Conservation (phyloP, 2,329 filamentous ascomycete species). For the Curvularia lunata region DNA sequence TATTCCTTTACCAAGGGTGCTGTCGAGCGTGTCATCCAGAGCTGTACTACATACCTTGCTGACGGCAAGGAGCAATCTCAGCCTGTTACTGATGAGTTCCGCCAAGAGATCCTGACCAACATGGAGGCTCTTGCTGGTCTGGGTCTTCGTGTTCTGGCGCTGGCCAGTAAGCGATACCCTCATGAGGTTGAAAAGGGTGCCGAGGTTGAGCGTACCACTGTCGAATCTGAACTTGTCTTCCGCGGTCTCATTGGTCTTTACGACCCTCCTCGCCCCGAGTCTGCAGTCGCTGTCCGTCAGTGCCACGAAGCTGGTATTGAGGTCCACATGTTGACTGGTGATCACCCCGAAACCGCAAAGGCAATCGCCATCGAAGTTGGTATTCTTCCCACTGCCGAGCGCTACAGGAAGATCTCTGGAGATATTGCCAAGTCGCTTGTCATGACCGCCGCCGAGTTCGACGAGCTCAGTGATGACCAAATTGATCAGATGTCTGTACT, state of each 20-base stretch:
- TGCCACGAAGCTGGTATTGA: constrained; percentile 47
- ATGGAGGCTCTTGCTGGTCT: constrained; percentile 71
- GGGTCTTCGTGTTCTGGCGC: constrained; percentile 71
- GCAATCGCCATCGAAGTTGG: constrained; percentile 55
- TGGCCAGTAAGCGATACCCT: constrained; percentile 60
- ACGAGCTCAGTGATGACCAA: constrained; percentile 51
- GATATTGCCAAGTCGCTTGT: constrained; percentile 41
- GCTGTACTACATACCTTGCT: constrained; percentile 56
- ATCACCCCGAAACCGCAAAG: constrained; percentile 54
- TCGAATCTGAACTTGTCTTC: constrained; percentile 73
- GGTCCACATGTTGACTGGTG: constrained; percentile 57
- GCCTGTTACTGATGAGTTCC: constrained; percentile 59
- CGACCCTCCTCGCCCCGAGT: constrained; percentile 82
- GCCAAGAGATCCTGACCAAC: constrained; percentile 65
- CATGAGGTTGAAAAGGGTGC: constrained; percentile 40
- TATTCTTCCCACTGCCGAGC: constrained; percentile 47
- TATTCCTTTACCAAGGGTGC: constrained; percentile 69
- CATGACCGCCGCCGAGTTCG: constrained; percentile 50
- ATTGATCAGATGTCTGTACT: constrained; percentile 50
- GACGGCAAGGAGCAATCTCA: constrained; percentile 48
- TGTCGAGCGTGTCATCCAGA: constrained; percentile 65
- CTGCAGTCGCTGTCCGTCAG: constrained; percentile 59
- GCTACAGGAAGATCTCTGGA: constrained; percentile 29
- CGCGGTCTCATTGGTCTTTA: constrained; percentile 83
- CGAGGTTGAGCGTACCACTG: constrained; percentile 60